Evolutionary conservation across 73 alveolate species (phyloP), one percentile per base, ranked within the genome.

Genomic region (Tetrahymena borealis): DNA sequence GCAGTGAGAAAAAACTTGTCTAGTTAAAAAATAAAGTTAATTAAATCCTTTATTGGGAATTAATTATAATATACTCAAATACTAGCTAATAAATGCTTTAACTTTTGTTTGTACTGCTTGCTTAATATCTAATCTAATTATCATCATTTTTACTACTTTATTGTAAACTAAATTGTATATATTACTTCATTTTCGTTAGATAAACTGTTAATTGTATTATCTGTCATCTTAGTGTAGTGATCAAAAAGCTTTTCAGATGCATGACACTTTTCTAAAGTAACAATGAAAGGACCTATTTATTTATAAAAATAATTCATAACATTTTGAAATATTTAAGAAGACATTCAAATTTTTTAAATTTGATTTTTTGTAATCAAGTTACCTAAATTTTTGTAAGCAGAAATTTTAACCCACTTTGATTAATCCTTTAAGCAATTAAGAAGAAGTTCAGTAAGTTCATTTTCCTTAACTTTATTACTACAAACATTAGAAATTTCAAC

Each of bases 351-450:
- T n/a, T n/a, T n/a, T n/a, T n/a, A n/a, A n/a, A 91, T 60, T 43
- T 33, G 42, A 11, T 60, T 91, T 43, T 91, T 91, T 6, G 96
- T 94, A 32, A 97, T 95, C 38, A 96, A 95, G 24, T 93, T 95
- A 9, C 99, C 99, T 13, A 97, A 93, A 39, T 94, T 94, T 79
- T 79, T 42, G 78, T 92, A 94, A 28, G 98, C 98, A 2, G 97
- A 94, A 92, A 95, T 94, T 41, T 96, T 96, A 1, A 97, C 99
- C 98, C 98, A 97, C 91, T 97, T 97, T 13, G 90, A 78, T 92
- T 91, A 38, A 92, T 92, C 95, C 93, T 91, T 91, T 13, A 97
- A 35, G 40, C 97, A 96, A 90, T 95, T 94, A 78, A 94, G 42
- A 93, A 95, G 96, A 37, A 94, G 91, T n/a, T 97, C 97, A 7